Evolutionary conservation across 306 rosid genomes (phyloP).

Genomic region (Medicago lupulina): DNA sequence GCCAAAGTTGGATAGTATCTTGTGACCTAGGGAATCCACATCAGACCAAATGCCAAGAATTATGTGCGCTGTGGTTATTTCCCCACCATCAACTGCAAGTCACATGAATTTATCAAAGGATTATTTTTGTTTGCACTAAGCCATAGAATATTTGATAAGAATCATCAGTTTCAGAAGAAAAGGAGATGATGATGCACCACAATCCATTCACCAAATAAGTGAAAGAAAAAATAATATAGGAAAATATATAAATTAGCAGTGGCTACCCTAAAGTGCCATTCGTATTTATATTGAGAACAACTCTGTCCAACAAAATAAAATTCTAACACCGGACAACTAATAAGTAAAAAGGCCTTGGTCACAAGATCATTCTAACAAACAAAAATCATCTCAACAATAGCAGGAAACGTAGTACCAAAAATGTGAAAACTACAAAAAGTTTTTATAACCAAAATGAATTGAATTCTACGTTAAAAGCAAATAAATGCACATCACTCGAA

Average conservation of each 20-base stretch:
- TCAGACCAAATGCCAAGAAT: constrained; percentile 79
- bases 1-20: constrained; percentile 64
- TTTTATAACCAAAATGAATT: constrained; percentile 4
- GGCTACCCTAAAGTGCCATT: not conserved
- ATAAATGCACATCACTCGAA: constrained; percentile 12
- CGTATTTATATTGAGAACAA: constrained; percentile 4
- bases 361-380: constrained; percentile 20
- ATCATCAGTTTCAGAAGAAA: constrained; percentile 22
- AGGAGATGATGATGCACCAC: constrained; percentile 14
- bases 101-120: constrained; percentile 13
- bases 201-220: constrained; percentile 1
- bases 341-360: not conserved
- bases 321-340: constrained; percentile 1
- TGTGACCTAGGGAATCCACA: constrained; percentile 62
- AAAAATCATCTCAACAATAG: constrained; percentile 21
- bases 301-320: constrained; percentile 28
- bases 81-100: constrained; percentile 58
- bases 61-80: constrained; percentile 60
- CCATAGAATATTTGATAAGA: constrained; percentile 27
- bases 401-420: constrained; percentile 19
- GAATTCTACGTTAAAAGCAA: not conserved
- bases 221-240: constrained; percentile 9
- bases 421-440: not conserved
- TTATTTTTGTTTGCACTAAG: not conserved
- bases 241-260: constrained; percentile 16